These are phyloP conservation scores for Aureobasidium uvarum DNA, from an alignment of 2,329 filamentous ascomycete genomes.

Conservation along the genomic window DNA sequence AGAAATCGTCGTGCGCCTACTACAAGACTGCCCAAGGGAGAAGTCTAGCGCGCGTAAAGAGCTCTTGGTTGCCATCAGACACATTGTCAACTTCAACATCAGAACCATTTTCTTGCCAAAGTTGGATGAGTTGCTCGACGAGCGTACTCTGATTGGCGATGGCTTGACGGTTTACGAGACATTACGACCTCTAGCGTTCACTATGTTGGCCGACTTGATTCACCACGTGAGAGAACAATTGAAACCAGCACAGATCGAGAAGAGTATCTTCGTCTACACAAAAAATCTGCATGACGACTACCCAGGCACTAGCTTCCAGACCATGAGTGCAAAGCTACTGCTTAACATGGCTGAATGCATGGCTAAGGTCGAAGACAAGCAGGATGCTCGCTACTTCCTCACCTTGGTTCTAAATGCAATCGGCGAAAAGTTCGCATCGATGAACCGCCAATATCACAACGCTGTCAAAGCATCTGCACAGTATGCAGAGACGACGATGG, in stretches of 20 bases:
- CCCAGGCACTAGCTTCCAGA: conserved; percentile 97
- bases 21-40: conserved; percentile 92
- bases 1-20: conserved; percentile 81
- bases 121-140: conserved; percentile 92
- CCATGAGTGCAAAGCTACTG: conserved; percentile 96
- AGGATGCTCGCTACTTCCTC: conserved; percentile 89
- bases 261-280: conserved; percentile 96
- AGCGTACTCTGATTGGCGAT: conserved; percentile 90
- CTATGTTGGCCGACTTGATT: conserved; percentile 96
- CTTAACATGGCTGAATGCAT: conserved; percentile 99
- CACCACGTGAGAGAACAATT: conserved; percentile 94
- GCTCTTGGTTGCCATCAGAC: conserved; percentile 89
- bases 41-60: conserved; percentile 94
- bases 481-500: conserved; percentile 60
- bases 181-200: conserved; percentile 92
- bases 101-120: conserved; percentile 90
- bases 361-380: conserved; percentile 87
- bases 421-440: conserved; percentile 94
- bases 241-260: conserved; percentile 83
- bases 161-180: conserved; percentile 96
- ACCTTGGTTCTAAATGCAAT: conserved; percentile 98
- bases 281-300: conserved; percentile 94
- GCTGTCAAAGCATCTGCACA: conserved; percentile 87
- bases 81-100: conserved; percentile 99
- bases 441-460: conserved; percentile 96